These are phyloP conservation scores for Tuber indicum DNA, from an alignment of 495 filamentous ascomycete species.

Conservation along the genomic window DNA sequence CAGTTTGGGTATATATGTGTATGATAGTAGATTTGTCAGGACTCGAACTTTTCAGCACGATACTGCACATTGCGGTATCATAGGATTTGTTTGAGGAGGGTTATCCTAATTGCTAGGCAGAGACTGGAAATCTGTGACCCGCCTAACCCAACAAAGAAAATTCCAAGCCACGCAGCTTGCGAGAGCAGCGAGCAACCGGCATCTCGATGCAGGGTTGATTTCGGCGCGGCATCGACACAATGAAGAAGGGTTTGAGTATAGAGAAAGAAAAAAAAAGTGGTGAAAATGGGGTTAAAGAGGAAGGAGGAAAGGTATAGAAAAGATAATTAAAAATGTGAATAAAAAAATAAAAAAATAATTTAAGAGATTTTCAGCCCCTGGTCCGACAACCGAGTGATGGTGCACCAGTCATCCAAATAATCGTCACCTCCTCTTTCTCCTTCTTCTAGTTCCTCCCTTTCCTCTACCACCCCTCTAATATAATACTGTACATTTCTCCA, in stretches of 20 bases:
- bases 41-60: too few relatives aligned
- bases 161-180: neutral
- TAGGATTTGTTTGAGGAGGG: neutral
- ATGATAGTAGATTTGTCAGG: neutral
- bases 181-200: neutral
- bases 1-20: neutral
- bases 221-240: neutral
- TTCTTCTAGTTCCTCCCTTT: neutral
- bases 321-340: neutral
- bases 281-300: neutral
- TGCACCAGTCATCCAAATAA: neutral
- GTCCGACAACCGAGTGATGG: neutral
- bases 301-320: neutral
- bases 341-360: neutral
- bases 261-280: neutral
- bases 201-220: neutral
- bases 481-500: slow-evolving; percentile 1
- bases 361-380: neutral
- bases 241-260: neutral
- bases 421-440: neutral
- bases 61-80: neutral
- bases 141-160: neutral
- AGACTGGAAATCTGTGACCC: neutral
- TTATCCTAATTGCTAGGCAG: neutral
- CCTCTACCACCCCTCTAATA: neutral